Percentiles rank a stretch among this genome's conserved stretches.
These are phyloP conservation scores for Vachellia collinsii DNA, from an alignment of 306 rosid genomes.

Conservation along the genomic window DNA sequence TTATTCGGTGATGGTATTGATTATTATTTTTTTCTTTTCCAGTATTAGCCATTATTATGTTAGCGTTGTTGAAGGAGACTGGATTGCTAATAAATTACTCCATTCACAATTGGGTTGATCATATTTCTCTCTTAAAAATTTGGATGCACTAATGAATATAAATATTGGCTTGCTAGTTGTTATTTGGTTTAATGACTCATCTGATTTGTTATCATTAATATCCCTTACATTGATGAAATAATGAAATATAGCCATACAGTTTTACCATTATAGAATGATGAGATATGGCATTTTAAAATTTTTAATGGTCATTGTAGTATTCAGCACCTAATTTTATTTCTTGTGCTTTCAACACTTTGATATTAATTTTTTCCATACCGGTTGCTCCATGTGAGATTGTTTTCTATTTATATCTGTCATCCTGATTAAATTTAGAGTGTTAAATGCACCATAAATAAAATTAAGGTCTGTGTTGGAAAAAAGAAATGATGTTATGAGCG, in stretches of 20 bases:
- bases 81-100: not conserved
- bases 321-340: too few relatives aligned
- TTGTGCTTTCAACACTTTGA: too few relatives aligned
- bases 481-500: too few relatives aligned
- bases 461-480: too few relatives aligned
- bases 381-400: too few relatives aligned
- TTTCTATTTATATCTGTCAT: too few relatives aligned
- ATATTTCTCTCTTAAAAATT: not conserved
- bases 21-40: not conserved
- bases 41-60: constrained; percentile 15
- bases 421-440: too few relatives aligned
- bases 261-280: not conserved
- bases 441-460: too few relatives aligned
- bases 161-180: not conserved
- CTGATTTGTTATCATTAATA: not conserved
- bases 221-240: not conserved
- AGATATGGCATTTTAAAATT: not conserved
- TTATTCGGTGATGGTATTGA: constrained; percentile 22
- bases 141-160: not conserved
- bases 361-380: too few relatives aligned
- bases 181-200: not conserved
- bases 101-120: not conserved
- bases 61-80: not conserved
- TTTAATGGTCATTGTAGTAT: too few relatives aligned
- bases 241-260: not conserved